These are phyloP conservation scores for Lecanicillium sp. DNA, from an alignment of 2,329 filamentous ascomycete species.

Conservation along the genomic window DNA sequence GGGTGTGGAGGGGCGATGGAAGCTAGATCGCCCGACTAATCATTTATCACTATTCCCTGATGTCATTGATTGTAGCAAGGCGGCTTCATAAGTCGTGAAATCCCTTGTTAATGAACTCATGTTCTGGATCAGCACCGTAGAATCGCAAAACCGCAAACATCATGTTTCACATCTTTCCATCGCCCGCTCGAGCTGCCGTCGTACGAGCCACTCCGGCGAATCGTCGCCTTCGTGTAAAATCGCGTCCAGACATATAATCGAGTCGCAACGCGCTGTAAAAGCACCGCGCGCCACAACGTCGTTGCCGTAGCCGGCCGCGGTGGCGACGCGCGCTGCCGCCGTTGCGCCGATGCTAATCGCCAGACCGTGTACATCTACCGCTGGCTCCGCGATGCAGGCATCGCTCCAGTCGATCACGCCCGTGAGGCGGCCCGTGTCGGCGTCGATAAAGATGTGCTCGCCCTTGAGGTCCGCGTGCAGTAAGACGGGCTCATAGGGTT, in stretches of 20 bases:
- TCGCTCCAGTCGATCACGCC: constrained; percentile 14
- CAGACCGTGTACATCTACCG: constrained; percentile 3
- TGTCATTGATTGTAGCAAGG: neutral
- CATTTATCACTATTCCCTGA: neutral
- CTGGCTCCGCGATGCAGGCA: constrained; percentile 4
- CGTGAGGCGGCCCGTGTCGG: constrained; percentile 2
- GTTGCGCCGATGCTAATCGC: constrained; percentile 9
- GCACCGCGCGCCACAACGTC: neutral
- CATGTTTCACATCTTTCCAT: neutral
- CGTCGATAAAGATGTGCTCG: constrained; percentile 11
- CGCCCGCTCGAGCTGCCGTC: constrained; percentile 2
- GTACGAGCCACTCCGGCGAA: constrained; percentile 10
- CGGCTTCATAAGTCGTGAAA: neutral
- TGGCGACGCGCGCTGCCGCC: neutral
- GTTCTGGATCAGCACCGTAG: too few species aligned
- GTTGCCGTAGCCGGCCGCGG: neutral
- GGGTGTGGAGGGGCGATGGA: too few species aligned
- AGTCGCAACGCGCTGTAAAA: constrained; percentile 3
- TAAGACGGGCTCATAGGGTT: neutral
- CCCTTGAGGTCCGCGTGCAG: constrained; percentile 12
- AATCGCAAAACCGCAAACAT: too few species aligned
- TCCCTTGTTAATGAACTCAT: too few species aligned
- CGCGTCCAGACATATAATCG: constrained; percentile 2
- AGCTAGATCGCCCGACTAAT: too few species aligned
- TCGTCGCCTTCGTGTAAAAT: constrained; percentile 4